phyloP scores from a whole-genome alignment of 768 basidiomycete species.

The Phaeolepiota aurea region DNA sequence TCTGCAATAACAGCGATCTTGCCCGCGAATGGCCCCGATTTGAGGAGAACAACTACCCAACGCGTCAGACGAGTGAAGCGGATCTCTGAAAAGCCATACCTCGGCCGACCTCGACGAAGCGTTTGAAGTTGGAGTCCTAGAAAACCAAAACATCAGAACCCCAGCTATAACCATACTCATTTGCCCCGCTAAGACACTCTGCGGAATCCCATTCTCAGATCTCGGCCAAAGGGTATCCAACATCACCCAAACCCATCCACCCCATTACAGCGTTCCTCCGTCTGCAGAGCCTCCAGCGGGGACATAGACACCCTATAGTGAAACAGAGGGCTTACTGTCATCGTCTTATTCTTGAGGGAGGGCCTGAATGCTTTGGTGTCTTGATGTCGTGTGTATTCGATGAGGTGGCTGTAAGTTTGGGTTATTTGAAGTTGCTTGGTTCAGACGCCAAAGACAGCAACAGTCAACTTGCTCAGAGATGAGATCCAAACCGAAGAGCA shows the following conservation, averaged over 20 bases:
- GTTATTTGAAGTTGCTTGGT: constrained; percentile 14
- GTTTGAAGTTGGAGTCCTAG: constrained; percentile 85
- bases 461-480: too few relatives aligned
- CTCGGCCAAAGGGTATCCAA: constrained; percentile 5
- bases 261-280: constrained; percentile 9
- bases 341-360: constrained; percentile 24
- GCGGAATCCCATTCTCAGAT: too few relatives aligned
- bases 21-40: constrained; percentile 75
- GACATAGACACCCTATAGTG: constrained; percentile 10
- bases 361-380: constrained; percentile 12
- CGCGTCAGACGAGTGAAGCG: too few relatives aligned
- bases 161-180: too few relatives aligned
- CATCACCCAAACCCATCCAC: background rate
- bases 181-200: too few relatives aligned
- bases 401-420: constrained; percentile 10
- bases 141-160: constrained; percentile 10
- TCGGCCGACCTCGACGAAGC: constrained; percentile 97
- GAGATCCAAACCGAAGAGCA: too few relatives aligned
- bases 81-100: constrained; percentile 41
- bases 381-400: constrained; percentile 13
- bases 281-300: constrained; percentile 16
- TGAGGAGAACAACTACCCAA: constrained; percentile 83
- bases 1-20: constrained; percentile 94
- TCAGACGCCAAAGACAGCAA: background rate
- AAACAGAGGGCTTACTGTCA: constrained; percentile 18